These are phyloP conservation scores for Apiospora rasikravindrae DNA, from an alignment of 2,329 filamentous ascomycete genomes.

Conservation along the genomic window DNA sequence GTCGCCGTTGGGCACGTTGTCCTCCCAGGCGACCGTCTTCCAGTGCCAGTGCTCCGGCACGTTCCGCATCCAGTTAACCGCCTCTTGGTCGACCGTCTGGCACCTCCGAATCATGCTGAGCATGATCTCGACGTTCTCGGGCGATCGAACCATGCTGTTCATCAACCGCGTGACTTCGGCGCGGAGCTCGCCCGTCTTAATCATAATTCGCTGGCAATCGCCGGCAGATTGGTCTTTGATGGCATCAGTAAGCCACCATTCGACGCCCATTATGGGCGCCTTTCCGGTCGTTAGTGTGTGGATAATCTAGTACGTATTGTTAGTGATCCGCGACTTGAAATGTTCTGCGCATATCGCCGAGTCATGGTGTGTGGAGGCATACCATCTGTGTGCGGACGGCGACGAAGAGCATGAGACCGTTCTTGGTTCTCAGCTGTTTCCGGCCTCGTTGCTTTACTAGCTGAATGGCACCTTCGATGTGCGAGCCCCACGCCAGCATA, in stretches of 20 bases:
- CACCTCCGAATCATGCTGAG: constrained; percentile 57
- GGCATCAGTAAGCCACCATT: constrained; percentile 65
- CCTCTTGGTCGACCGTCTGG: constrained; percentile 58
- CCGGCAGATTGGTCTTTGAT: constrained; percentile 54
- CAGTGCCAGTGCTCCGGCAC: constrained; percentile 57
- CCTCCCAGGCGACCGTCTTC: constrained; percentile 62
- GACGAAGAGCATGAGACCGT: constrained; percentile 61
- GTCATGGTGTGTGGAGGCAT: constrained; percentile 19
- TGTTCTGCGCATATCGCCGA: neutral
- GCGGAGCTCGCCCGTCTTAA: constrained; percentile 61
- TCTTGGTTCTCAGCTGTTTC: constrained; percentile 58
- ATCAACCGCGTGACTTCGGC: constrained; percentile 58
- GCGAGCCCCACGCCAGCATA: constrained; percentile 65
- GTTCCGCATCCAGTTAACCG: constrained; percentile 55
- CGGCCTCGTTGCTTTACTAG: constrained; percentile 63
- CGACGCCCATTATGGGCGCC: constrained; percentile 56
- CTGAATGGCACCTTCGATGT: constrained; percentile 68
- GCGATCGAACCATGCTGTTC: constrained; percentile 49
- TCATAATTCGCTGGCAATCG: constrained; percentile 56
- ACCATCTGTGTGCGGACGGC: constrained; percentile 67
- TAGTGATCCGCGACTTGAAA: constrained; percentile 22
- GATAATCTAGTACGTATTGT: constrained; percentile 52
- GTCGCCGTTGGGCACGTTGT: constrained; percentile 56
- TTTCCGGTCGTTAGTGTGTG: constrained; percentile 61
- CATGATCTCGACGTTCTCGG: constrained; percentile 57